Percentiles rank a stretch among this genome's conserved stretches.
Evolutionary conservation across 371 early-diverging fungal genomes (phyloP).

Genomic region (Amoeboaphelidium protococcarum): DNA sequence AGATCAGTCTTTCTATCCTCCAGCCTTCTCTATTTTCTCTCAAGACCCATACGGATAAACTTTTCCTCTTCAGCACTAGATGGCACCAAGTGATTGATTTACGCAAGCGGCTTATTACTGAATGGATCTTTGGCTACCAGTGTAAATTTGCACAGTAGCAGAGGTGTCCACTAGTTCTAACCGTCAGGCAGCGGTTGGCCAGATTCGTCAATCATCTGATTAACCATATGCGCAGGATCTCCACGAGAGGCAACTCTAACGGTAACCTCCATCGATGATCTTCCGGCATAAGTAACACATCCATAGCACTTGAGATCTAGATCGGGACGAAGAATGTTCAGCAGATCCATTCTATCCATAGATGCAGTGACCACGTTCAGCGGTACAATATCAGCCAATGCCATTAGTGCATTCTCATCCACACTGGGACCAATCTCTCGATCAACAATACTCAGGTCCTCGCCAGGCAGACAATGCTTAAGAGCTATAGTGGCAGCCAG

Average conservation of each 20-base stretch:
- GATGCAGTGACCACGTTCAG: slow-evolving; percentile 24
- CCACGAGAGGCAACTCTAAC: slow-evolving; percentile 34
- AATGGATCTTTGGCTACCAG: slow-evolving; percentile 65
- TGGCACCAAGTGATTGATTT: slow-evolving; percentile 40
- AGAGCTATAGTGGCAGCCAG: slow-evolving; percentile 55
- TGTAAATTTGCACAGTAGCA: slow-evolving; percentile 51
- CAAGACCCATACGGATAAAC: slow-evolving; percentile 33
- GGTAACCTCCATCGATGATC: slow-evolving; percentile 67
- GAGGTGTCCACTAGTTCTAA: slow-evolving; percentile 16
- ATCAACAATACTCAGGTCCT: slow-evolving; percentile 22
- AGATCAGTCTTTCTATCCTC: slow-evolving; percentile 24
- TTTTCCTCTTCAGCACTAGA: slow-evolving; percentile 40
- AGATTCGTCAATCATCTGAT: neutral
- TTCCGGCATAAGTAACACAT: slow-evolving; percentile 49
- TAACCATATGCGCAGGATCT: neutral
- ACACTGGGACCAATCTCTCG: too few relatives aligned
- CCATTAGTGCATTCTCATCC: too few relatives aligned
- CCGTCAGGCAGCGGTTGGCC: slow-evolving; percentile 10
- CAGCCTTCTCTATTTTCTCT: slow-evolving; percentile 37
- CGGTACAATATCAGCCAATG: neutral
- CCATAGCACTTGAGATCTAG: neutral
- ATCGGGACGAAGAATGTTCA: slow-evolving; percentile 11
- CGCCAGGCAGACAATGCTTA: slow-evolving; percentile 37
- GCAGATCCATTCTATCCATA: slow-evolving; percentile 63
- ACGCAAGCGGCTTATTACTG: slow-evolving; percentile 22